Base-by-base conservation (phyloP, 768 basidiomycete genomes). In the Lactarius pseudohatsudake region DNA sequence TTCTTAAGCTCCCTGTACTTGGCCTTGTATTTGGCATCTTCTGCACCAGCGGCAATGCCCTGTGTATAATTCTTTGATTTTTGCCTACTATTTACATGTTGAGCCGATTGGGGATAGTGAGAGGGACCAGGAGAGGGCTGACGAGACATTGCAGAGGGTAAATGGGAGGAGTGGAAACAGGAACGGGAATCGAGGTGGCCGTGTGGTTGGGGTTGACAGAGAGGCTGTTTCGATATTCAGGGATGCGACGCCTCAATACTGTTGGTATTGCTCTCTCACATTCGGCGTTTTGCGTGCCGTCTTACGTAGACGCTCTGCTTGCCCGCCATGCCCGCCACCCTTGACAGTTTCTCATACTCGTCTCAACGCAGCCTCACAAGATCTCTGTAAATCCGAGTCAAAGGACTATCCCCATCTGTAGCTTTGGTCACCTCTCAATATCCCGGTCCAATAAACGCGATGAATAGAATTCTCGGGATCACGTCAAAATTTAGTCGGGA, bases 1-100 rank as follows among this genome's bases (percentile, higher is more conserved):
- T 87, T 84, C 76, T 91, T 93, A 69, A 94, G 81, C 65, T 94
- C 92, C 76, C 87, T 91, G 80, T 94, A 94, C 78, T 94, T 94
- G 73, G 85, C 84, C 66, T 91, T 89, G 75, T 94, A 94, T 77
- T 92, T 93, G 74, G 85, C 85, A 77, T 94, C 92, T 74, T 93
- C 91, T 22, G 88, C 90, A 72, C 89, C 88, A 32, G 89, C 89
- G 45, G 89, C 84, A 69, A 91, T 89, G 68, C 88, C 89, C 26
- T 85, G 79, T 22, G 84, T 69, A 57, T 81, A 80, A 28, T 79
- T 68, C 72, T 75, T 84, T 76, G 72, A 78, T 79, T 80, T 86
- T 81, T 79, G 81, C 74, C 75, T 69, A 59, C 45, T 63, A 15
- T 65, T 66, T 30, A 45, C 55, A 26, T 41, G 59, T 61, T 64